These are phyloP conservation scores for Juncus effusus DNA, from an alignment of 176 grass and related monocot genomes.

Conservation along the genomic window DNA sequence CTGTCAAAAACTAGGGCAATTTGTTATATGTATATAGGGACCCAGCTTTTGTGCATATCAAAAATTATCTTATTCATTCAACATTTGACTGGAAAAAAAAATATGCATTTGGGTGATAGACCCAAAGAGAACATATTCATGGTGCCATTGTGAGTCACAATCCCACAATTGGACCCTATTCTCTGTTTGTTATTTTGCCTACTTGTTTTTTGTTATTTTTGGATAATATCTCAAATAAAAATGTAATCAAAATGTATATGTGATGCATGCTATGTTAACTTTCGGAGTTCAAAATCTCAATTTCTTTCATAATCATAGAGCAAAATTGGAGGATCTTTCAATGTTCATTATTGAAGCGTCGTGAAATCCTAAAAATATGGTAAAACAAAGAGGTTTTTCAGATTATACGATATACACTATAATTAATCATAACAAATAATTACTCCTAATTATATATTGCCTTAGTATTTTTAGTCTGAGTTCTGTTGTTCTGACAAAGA, in stretches of 20 bases:
- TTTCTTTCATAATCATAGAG: no score
- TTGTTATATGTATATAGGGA: conserved; percentile 17
- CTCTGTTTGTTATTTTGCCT: conserved; percentile 13
- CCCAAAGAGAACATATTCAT: conserved; percentile 35
- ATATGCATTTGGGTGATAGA: neutral
- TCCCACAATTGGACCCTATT: conserved; percentile 14
- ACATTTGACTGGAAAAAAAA: conserved; percentile 23
- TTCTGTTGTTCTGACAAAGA: no score
- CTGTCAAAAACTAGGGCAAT: conserved; percentile 19
- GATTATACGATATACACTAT: no score
- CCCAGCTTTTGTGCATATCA: conserved; percentile 26
- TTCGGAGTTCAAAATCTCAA: no score
- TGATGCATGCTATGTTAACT: neutral
- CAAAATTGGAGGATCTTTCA: no score
- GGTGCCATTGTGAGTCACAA: conserved; percentile 27
- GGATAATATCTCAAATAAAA: neutral
- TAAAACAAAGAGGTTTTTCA: no score
- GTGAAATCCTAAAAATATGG: no score
- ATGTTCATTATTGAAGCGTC: no score
- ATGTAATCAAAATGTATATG: neutral
- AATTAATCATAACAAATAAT: no score
- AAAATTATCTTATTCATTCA: conserved; percentile 29
- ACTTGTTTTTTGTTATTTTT: neutral
- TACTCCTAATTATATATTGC: no score
- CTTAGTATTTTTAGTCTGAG: no score